Percentiles rank a stretch among this genome's conserved stretches.
Conservation (phyloP, 495 filamentous ascomycete species). For the Halenospora varia region DNA sequence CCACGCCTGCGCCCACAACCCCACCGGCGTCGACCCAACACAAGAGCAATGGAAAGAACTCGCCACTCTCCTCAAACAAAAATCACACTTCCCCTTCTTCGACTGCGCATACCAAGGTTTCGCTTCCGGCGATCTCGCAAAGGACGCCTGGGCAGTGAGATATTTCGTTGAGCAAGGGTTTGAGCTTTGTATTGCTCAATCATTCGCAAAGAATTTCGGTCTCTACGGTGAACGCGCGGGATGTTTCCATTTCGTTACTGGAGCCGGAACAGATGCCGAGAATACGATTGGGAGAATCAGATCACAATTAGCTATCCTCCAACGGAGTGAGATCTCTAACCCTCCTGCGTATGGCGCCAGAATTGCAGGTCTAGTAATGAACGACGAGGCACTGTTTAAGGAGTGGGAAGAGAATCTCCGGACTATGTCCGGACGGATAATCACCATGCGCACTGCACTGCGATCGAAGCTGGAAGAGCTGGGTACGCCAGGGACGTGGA, state of each 20-base stretch:
- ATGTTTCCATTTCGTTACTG: slow-evolving; percentile 91
- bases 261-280: slow-evolving; percentile 60
- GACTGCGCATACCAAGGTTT: slow-evolving; percentile 98
- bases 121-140: slow-evolving; percentile 81
- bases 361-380: slow-evolving; percentile 79
- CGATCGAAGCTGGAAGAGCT: slow-evolving; percentile 72
- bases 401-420: slow-evolving; percentile 91
- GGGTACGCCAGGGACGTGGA: slow-evolving; percentile 86
- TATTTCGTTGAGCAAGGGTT: slow-evolving; percentile 94
- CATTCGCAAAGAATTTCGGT: slow-evolving; percentile 98
- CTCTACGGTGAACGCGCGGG: slow-evolving; percentile 95
- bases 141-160: slow-evolving; percentile 85
- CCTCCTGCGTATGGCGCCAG: slow-evolving; percentile 90
- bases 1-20: slow-evolving; percentile 97
- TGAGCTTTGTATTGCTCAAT: slow-evolving; percentile 93
- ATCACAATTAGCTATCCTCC: slow-evolving; percentile 88
- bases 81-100: slow-evolving; percentile 96
- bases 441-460: slow-evolving; percentile 76
- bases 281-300: slow-evolving; percentile 64
- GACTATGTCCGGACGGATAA: slow-evolving; percentile 94
- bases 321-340: slow-evolving; percentile 96
- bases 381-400: slow-evolving; percentile 76
- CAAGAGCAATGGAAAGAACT: slow-evolving; percentile 92
- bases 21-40: slow-evolving; percentile 94
- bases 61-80: slow-evolving; percentile 65